phyloP scores from a whole-genome alignment of 208 protist genomes.

The Porcisia deanei region DNA sequence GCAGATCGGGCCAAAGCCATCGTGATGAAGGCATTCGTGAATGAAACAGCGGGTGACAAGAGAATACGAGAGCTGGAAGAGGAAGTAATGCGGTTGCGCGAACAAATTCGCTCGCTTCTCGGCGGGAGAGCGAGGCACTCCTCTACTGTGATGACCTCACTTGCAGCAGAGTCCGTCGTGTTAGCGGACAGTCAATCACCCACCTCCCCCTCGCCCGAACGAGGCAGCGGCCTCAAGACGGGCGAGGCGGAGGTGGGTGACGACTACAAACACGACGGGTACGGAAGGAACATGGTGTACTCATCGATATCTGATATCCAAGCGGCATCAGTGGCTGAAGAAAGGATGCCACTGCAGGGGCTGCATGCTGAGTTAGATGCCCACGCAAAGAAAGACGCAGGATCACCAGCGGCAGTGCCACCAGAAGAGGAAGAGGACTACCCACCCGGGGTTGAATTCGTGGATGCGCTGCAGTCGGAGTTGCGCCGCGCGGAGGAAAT shows the following conservation, averaged over 20 bases:
- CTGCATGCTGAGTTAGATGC: not conserved
- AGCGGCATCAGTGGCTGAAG: too few relatives aligned
- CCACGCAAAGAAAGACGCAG: not conserved
- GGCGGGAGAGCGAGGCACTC: slow-evolving; percentile 14
- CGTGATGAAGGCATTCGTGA: slow-evolving; percentile 84
- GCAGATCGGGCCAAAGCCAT: slow-evolving; percentile 93
- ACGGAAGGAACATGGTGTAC: not conserved
- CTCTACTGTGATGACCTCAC: not conserved
- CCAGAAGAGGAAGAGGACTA: not conserved
- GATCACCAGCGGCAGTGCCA: not conserved
- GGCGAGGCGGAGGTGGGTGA: not conserved
- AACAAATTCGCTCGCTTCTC: slow-evolving; percentile 62
- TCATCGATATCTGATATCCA: not conserved
- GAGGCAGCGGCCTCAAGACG: not conserved
- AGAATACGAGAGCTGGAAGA: slow-evolving; percentile 87
- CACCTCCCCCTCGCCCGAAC: not conserved
- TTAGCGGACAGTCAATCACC: slow-evolving; percentile 7
- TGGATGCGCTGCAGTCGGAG: slow-evolving; percentile 51
- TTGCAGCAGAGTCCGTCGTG: not conserved
- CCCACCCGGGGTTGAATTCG: slow-evolving; percentile 7
- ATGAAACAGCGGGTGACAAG: slow-evolving; percentile 85
- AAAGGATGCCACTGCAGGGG: not conserved
- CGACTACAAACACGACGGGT: not conserved
- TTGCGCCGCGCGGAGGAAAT: slow-evolving; percentile 56
- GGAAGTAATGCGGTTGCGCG: slow-evolving; percentile 65